These are phyloP conservation scores for Eimeria sp. DNA, from an alignment of 169 alveolate species.

Conservation along the genomic window DNA sequence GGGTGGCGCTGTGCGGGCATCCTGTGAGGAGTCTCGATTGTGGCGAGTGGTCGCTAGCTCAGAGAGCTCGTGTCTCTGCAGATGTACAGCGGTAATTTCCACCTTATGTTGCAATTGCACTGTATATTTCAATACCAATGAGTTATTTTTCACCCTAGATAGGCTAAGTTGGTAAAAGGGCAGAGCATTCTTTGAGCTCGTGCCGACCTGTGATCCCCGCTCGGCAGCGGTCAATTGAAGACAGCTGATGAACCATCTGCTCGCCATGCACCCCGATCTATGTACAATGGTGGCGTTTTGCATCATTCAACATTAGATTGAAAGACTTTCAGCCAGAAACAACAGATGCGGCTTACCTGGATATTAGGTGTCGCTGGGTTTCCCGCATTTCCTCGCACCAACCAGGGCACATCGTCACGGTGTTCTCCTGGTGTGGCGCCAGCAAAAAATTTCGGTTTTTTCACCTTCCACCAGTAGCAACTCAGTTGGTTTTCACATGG, in stretches of 20 bases:
- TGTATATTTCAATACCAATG: not conserved
- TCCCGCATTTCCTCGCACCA: slow-evolving; percentile 39
- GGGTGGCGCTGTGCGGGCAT: slow-evolving; percentile 23
- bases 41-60: slow-evolving; percentile 73
- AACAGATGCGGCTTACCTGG: slow-evolving; percentile 26
- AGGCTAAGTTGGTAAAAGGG: not conserved
- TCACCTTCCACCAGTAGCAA: slow-evolving; percentile 2
- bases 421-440: slow-evolving; percentile 49
- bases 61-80: slow-evolving; percentile 26
- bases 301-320: not conserved
- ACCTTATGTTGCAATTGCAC: slow-evolving; percentile 12
- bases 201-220: slow-evolving; percentile 45
- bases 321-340: slow-evolving; percentile 4
- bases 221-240: slow-evolving; percentile 74
- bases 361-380: not conserved
- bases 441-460: not conserved
- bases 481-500: slow-evolving; percentile 13
- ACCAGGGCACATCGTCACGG: slow-evolving; percentile 14
- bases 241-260: slow-evolving; percentile 68
- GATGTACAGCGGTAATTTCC: not conserved
- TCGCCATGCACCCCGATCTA: slow-evolving; percentile 38
- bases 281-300: slow-evolving; percentile 18
- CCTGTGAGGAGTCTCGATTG: slow-evolving; percentile 57
- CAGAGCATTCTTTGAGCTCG: not conserved
- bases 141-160: not conserved